Base-by-base conservation (phyloP, 768 basidiomycete genomes). In the Termitomyces titanicus region DNA sequence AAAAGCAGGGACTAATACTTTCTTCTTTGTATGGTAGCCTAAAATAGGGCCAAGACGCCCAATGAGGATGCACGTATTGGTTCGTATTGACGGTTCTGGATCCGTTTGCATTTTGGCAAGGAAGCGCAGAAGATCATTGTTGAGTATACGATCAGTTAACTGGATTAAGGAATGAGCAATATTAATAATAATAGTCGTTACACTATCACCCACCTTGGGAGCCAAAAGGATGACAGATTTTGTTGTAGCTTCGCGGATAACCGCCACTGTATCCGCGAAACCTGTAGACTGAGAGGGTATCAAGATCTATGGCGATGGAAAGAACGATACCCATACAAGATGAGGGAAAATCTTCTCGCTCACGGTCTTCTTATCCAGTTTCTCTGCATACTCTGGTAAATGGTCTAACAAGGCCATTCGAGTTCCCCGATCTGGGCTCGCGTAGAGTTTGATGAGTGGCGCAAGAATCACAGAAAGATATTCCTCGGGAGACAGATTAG, bases 1-100 rank as follows among this genome's bases (percentile, higher is more conserved):
- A 69, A 98, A 98, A 4, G 97, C 97, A 3, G 95, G 94, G 1
- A 98, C 92, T 6, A 99, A 83, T n/a, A 99, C 94, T 65, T 98
- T 98, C 61, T 88, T 84, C 68, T 94, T 93, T 3, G 96, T 97
- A 63, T 93, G 88, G 54, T 88, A 83, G 1, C 91, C 90, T 1
- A 99, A 74, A 2, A 83, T 80, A 0, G 92, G 92, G 0, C 91
- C 94, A 5, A 99, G 78, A 7, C 96, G 83, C 17, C 95, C 96
- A 54, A 99, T 84, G 3, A 98, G 82, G 61, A 99, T 98, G 64
- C 94, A 96, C 0, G 97, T 97, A 64, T 98, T 98, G 15, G 97
- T 98, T 44, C 97, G 83, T 62, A 98, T 98, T 5, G 94, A 95
- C 3, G 95, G 83, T 71, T 99, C 97, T 1, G 87, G 77, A 65